phyloP scores from a whole-genome alignment of 441 rosid species.

The Pelargonium exstipulatum region DNA sequence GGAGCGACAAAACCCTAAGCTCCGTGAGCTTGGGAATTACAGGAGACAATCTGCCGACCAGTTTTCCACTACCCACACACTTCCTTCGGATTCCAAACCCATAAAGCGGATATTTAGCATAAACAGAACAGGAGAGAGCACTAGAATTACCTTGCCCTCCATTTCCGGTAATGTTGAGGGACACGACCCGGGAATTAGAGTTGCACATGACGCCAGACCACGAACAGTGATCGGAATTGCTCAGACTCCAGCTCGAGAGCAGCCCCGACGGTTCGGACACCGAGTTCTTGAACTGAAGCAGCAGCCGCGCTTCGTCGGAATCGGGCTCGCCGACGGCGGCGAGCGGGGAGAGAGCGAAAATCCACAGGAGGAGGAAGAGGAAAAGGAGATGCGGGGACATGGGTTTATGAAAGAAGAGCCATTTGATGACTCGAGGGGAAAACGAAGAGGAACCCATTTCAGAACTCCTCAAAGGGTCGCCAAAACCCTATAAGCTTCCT shows the following conservation, averaged over 20 bases:
- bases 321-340: constrained; percentile 23
- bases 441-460: constrained; percentile 3
- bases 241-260: constrained; percentile 54
- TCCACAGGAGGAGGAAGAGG: constrained; percentile 24
- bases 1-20: constrained; percentile 60
- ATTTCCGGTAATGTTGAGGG: constrained; percentile 47
- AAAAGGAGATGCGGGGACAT: neutral
- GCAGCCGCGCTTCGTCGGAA: constrained; percentile 49
- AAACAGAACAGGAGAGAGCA: constrained; percentile 36
- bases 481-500: neutral
- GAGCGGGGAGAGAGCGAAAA: constrained; percentile 8
- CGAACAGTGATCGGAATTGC: constrained; percentile 39
- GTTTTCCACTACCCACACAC: constrained; percentile 32
- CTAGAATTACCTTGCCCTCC: constrained; percentile 29
- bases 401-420: neutral
- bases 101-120: constrained; percentile 45
- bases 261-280: constrained; percentile 57
- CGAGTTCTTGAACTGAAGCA: constrained; percentile 60
- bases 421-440: neutral
- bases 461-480: constrained; percentile 4
- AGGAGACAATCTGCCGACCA: constrained; percentile 53
- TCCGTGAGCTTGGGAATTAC: constrained; percentile 41
- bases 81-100: constrained; percentile 42
- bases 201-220: constrained; percentile 72
- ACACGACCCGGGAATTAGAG: constrained; percentile 45